These are phyloP conservation scores for Kurtzmaniella quercitrusa DNA, from an alignment of 1,139 yeast genomes.

Conservation along the genomic window DNA sequence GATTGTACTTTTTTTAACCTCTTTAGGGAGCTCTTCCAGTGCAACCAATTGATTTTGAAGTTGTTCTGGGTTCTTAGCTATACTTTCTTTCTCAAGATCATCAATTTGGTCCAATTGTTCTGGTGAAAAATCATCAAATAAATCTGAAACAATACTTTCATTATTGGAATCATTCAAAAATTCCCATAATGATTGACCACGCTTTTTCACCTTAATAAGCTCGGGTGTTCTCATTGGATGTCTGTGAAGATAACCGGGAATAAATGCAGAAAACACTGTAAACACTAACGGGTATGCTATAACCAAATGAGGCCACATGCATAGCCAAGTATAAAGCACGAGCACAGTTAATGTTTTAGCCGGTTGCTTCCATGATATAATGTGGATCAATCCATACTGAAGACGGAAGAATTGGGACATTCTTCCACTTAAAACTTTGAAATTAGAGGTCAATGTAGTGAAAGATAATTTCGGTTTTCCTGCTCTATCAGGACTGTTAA, in stretches of 20 bases:
- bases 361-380: constrained; percentile 63
- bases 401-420: constrained; percentile 50
- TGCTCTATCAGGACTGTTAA: constrained; percentile 43
- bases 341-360: constrained; percentile 51
- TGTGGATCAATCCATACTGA: constrained; percentile 52
- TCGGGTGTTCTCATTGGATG: constrained; percentile 59
- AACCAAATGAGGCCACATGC: constrained; percentile 69
- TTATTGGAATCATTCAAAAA: constrained; percentile 45
- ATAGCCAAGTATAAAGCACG: constrained; percentile 53
- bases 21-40: not conserved
- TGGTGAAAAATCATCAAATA: constrained; percentile 22
- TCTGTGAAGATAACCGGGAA: constrained; percentile 67
- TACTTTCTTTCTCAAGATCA: constrained; percentile 10
- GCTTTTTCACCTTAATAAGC: constrained; percentile 36
- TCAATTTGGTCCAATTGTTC: constrained; percentile 12
- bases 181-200: constrained; percentile 57
- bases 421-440: constrained; percentile 49
- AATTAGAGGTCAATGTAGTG: constrained; percentile 43
- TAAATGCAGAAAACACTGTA: constrained; percentile 54
- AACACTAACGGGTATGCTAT: constrained; percentile 60
- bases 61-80: not conserved
- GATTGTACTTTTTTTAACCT: constrained; percentile 14
- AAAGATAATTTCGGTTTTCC: constrained; percentile 50
- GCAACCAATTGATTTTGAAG: not conserved
- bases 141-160: constrained; percentile 34